Evolutionary conservation across 352 stramenopile genomes (phyloP), one percentile per base, ranked within the genome.

Genomic region (Phytophthora sp.): DNA sequence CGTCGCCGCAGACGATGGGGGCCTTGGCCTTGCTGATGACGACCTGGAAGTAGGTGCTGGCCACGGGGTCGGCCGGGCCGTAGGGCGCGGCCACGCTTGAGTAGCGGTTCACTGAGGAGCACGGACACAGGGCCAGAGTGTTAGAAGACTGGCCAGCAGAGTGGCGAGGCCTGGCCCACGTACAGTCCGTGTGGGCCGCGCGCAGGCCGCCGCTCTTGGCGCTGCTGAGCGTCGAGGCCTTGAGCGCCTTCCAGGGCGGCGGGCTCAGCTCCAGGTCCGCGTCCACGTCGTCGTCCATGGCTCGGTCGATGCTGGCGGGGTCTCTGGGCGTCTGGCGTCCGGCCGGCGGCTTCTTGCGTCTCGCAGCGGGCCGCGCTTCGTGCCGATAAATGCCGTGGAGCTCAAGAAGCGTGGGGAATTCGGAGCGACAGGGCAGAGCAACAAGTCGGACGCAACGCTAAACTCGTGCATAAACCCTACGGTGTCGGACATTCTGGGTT

Each of bases 1-100:
- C 80, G 30, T 74, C 82, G 1, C 74, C 79, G 26, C 73, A 90
- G 7, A 86, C 64, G 11, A 92, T 83, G 0, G 83, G 83, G 1
- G 83, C 83, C 6, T 86, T 80, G 20, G 69, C 69, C 35, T 88
- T 84, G 24, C 72, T 83, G 51, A 92, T 90, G 34, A 80, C 66
- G 20, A 87, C 66, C 23, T 86, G 69, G 42, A 89, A 91, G 58
- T 89, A 91, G 0, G 62, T 81, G 38, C 58, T 61, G 5, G 82
- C 84, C 27, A 76, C 66, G 17, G 69, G 59, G 38, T 89, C 79
- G n/a, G 49, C 62, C 8, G 79, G 60, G 8, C 60, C 66, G 63
- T 91, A 91, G 5, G 82, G 82, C 17, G 73, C 77, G 9, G 82
- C 77, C 27, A 91, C 60, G 43, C 76, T 86, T 39, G 82, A 79